Evolutionary conservation across 768 basidiomycete species (phyloP).

Genomic region (Suillus discolor): DNA sequence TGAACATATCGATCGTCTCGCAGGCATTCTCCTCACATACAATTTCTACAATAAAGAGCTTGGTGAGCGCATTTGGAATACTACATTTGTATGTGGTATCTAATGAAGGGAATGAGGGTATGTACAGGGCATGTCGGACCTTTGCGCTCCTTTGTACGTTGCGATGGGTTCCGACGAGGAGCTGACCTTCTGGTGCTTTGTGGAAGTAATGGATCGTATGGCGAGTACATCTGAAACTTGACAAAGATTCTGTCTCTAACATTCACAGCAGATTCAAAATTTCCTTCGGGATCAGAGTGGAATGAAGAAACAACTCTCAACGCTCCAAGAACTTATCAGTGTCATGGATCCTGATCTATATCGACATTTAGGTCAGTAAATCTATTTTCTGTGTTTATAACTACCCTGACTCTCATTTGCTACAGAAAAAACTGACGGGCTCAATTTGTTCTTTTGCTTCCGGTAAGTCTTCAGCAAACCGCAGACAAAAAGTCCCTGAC

Average conservation of each 20-base stretch:
- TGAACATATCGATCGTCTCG: constrained; percentile 89
- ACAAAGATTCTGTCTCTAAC: constrained; percentile 10
- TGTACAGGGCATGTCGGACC: constrained; percentile 98
- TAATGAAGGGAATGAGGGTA: constrained; percentile 61
- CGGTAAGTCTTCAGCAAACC: constrained; percentile 51
- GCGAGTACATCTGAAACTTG: constrained; percentile 43
- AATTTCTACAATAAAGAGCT: constrained; percentile 88
- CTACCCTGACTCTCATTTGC: not conserved
- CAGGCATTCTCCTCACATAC: constrained; percentile 85
- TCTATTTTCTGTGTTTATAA: not conserved
- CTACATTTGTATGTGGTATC: not conserved
- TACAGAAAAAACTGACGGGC: constrained; percentile 82
- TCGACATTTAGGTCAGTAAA: constrained; percentile 71
- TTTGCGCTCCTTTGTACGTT: constrained; percentile 92
- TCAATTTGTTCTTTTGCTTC: constrained; percentile 99
- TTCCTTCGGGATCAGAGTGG: constrained; percentile 96
- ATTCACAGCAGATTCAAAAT: constrained; percentile 74
- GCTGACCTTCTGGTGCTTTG: constrained; percentile 96
- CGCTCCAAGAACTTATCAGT: constrained; percentile 85
- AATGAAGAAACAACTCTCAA: constrained; percentile 92
- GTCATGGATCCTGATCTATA: constrained; percentile 97
- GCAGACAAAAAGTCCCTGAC: constrained; percentile 1
- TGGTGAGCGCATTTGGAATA: constrained; percentile 50
- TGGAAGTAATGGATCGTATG: constrained; percentile 94
- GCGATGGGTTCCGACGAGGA: constrained; percentile 89